Base-by-base conservation (phyloP, 225 moss, liverwort and hornwort genomes). In the Antitrichia curtipendula region DNA sequence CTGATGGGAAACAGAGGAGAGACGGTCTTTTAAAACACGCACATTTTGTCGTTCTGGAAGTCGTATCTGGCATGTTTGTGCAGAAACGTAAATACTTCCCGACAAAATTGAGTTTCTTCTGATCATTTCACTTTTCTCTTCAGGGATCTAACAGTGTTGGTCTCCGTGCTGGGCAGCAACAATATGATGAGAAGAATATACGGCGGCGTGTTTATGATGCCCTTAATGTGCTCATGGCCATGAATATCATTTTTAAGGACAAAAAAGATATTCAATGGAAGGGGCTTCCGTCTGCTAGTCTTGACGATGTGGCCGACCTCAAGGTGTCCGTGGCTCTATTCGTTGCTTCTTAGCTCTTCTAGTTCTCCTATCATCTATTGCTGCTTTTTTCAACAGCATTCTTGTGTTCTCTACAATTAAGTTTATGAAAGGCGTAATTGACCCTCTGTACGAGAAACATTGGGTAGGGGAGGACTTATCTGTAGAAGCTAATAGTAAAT, bases 251-350 rank as follows among this genome's bases (percentile, higher is more conserved):
- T 80, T 94, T 95, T 34, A 98, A 98, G 89, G 97, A 98, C 79
- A 98, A 98, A 84, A 98, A 98, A 84, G 98, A 97, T 85, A 98
- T 98, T 43, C 97, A 98, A 87, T 98, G 98, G 98, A 98, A 97
- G 83, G 98, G 98, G 32, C 93, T 98, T 75, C 98, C 98, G 41
- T 97, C 93, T 89, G 95, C 97, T 29, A 98, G 95, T 87, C 95
- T 96, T 78, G 95, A 93, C 81, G 95, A 97, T 88, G 86, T 95
- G 56, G 95, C 96, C 74, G 92, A 94, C 56, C 92, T 98, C 32
- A 98, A 98, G 98, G 98, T 96, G 80, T 84, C 49, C 68, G 84
- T 89, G 54, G 45, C n/a, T 73, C 23, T 90, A 57, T 84, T 78
- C 53, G 45, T 90, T 71, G 40, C 84, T 49, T 56, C 58, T 77